Evolutionary conservation across 352 stramenopile species (phyloP).

Genomic region (Aphanomyces euteiches): DNA sequence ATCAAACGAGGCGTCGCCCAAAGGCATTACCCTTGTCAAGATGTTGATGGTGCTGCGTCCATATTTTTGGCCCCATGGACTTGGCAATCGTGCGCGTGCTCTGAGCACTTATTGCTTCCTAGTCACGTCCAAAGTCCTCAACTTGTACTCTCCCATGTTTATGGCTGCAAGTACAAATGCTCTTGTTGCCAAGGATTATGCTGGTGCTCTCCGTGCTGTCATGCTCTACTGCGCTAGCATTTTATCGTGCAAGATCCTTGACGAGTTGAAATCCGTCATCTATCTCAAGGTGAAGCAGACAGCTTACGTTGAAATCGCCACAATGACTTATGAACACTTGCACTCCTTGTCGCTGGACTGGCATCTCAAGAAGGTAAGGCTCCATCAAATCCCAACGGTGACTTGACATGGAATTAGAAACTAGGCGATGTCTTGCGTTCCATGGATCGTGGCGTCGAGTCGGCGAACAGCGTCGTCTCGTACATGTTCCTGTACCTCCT

Average conservation of each 20-base stretch:
- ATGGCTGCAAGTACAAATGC: conserved; percentile 91
- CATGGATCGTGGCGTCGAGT: conserved; percentile 90
- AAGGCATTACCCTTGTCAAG: conserved; percentile 80
- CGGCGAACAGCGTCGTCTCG: conserved; percentile 94
- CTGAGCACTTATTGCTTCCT: conserved; percentile 92
- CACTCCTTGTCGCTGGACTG: conserved; percentile 96
- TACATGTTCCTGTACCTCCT: conserved; percentile 97
- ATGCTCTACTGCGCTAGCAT: conserved; percentile 77
- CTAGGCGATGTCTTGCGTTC: conserved; percentile 94
- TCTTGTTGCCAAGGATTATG: conserved; percentile 65
- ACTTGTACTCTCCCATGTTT: conserved; percentile 89
- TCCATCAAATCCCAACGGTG: too few relatives aligned
- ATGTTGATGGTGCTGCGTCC: conserved; percentile 81
- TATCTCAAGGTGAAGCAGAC: conserved; percentile 96
- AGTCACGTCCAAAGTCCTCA: conserved; percentile 88
- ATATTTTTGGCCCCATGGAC: conserved; percentile 82
- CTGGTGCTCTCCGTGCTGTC: conserved; percentile 52
- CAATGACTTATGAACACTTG: conserved; percentile 95
- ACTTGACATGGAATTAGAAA: conserved; percentile 50
- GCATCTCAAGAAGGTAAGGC: conserved; percentile 89
- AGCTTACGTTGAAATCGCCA: conserved; percentile 96
- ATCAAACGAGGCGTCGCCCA: conserved; percentile 30
- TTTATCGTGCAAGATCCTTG: conserved; percentile 88
- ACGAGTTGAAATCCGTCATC: conserved; percentile 94
- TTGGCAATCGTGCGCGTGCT: conserved; percentile 70